Evolutionary conservation across 2,329 filamentous ascomycete species (phyloP), one percentile per base, ranked within the genome.

Genomic region (Sporothrix schenckii): DNA sequence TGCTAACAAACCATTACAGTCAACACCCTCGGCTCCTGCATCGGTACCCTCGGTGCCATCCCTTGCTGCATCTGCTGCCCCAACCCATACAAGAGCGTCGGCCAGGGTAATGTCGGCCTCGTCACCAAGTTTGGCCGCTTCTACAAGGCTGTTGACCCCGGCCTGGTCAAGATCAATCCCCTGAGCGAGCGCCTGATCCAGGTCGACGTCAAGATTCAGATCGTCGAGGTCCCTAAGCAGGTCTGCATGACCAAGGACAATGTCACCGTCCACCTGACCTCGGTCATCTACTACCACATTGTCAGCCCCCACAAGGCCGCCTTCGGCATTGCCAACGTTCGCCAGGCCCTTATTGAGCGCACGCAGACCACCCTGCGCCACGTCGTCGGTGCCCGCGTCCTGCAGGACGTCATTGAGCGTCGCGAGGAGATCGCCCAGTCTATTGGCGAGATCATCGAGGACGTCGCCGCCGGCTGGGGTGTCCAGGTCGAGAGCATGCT

Each of bases 201-300:
- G 77, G 91, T 99, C 78, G 95, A 99, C 80, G 95, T 99, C 83
- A 99, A 98, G 89, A 97, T 98, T 76, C 95, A 99, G 83, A 97
- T 97, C 74, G 93, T 96, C 80, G 91, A 99, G 84, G 95, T 99
- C 30, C 94, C 94, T 21, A 89, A 94, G 82, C 95, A 99, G 82
- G 89, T 94, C 73, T 98, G 95, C 86, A 99, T 99, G 94, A 99
- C 95, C 80, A 98, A 98, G 84, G 95, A 99, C 85, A 99, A 99
- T 77, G 95, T 98, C 74, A 97, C 92, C 60, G 86, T 99, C 54
- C 90, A 94, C 76, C 86, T 99, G 75, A 98, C 94, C 63, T 97
- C 92, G 6, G 95, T 99, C 79, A 97, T 99, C 83, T 99, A 99
- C 87, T 99, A 99, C 84, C 94, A 97, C 85, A 94, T 99, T 78